Evolutionary conservation across 352 stramenopile genomes (phyloP), one percentile per base, ranked within the genome.

Genomic region (Phytophthora parvispora): DNA sequence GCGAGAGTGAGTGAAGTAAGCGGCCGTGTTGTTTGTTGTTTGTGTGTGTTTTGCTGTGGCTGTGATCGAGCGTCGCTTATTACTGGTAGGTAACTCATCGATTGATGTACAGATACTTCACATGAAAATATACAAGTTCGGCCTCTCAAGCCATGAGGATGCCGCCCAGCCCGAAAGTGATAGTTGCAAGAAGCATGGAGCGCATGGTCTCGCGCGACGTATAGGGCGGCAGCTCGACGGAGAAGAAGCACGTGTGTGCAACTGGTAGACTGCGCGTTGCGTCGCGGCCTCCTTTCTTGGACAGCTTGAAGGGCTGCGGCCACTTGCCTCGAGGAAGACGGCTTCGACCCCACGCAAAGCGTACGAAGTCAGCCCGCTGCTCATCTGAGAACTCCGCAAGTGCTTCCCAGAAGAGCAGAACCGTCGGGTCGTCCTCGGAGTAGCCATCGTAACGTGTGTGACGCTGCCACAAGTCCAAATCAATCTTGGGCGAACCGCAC

Each of bases 241-340:
- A 97, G 74, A 99, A 99, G 81, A 99, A 99, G 75, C 96, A 99
- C 47, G 96, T 98, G 77, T 99, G 96, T 32, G 92, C 95, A 9
- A 99, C 91, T 0, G 94, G 94, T n/a, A 98, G 72, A 40, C 89
- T 94, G 24, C 86, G 69, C 13, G 69, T 91, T 54, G 78, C 83
- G 69, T 98, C 91, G 22, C 91, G 89, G 3, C 90, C 92, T 48
- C 88, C 86, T 67, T 96, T 96, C 52, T 95, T 96, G 27, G 85
- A 97, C n/a, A 98, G 64, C 59, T 98, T 98, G 76, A 97, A 98
- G 8, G 87, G 91, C 66, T 97, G 85, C 5, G 89, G 83, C 90
- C 90, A 97, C 57, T 95, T 95, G 16, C 88, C 88, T 20, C 90
- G 88, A 27, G 96, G 97, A 13, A 99, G 74, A 13, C 95, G 90